Evolutionary conservation across 2,329 filamentous ascomycete species (phyloP).

Genomic region (Aspergillus eucalypticola): DNA sequence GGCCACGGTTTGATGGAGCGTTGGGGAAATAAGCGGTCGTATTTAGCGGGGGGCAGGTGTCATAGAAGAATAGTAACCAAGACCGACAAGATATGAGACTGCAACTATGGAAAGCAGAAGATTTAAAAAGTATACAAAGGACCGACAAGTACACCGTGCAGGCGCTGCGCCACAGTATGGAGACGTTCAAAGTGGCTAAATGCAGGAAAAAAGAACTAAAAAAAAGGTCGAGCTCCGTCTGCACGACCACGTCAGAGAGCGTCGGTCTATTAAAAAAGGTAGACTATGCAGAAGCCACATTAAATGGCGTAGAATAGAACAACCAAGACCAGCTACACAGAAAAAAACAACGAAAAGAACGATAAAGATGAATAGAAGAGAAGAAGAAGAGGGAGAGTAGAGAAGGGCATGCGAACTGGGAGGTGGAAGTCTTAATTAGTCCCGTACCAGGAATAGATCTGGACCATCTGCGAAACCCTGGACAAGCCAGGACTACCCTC

Average conservation of each 20-base stretch:
- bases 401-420: not conserved
- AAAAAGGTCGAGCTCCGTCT: slow-evolving; percentile 23
- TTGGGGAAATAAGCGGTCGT: not conserved
- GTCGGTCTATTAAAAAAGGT: slow-evolving; percentile 10
- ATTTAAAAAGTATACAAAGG: slow-evolving; percentile 1
- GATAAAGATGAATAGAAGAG: slow-evolving; percentile 9
- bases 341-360: slow-evolving; percentile 7
- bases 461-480: slow-evolving; percentile 20
- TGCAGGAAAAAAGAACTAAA: slow-evolving; percentile 9
- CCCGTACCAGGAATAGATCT: slow-evolving; percentile 20
- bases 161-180: slow-evolving; percentile 42
- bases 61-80: not conserved
- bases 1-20: not conserved
- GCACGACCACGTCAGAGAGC: slow-evolving; percentile 38
- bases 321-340: slow-evolving; percentile 10
- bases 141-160: slow-evolving; percentile 26
- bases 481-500: slow-evolving; percentile 17
- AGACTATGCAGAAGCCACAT: slow-evolving; percentile 16
- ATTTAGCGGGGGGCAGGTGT: not conserved
- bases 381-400: not conserved
- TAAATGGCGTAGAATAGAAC: slow-evolving; percentile 13
- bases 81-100: not conserved
- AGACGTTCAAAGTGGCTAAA: slow-evolving; percentile 28
- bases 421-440: slow-evolving; percentile 5
- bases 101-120: not conserved